A percentile compares a stretch with the other conserved stretches of the same genome.
Evolutionary conservation across 2,329 filamentous ascomycete species (phyloP).

Genomic region (Cylindrodendrum hubeiense): DNA sequence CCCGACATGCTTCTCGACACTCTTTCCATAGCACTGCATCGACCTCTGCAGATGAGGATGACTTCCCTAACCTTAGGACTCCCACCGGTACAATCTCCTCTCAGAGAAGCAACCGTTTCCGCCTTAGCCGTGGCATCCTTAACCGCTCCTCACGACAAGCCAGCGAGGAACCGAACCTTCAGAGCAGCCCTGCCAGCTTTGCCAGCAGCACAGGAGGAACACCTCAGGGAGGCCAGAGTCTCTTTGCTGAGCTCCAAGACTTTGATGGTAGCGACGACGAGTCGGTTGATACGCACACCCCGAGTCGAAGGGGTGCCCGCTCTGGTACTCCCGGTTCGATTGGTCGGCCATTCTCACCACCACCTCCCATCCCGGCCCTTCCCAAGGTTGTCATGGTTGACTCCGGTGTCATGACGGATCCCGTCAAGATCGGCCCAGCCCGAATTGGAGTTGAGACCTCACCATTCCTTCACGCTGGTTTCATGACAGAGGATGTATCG

Average conservation of each 20-base stretch:
- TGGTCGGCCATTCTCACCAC: slow-evolving; percentile 58
- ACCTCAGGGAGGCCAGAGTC: slow-evolving; percentile 74
- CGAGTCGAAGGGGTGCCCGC: slow-evolving; percentile 62
- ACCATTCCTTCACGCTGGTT: slow-evolving; percentile 19
- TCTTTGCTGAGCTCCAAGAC: slow-evolving; percentile 91
- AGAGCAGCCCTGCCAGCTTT: slow-evolving; percentile 71
- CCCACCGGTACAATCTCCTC: slow-evolving; percentile 70
- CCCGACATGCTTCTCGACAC: slow-evolving; percentile 65
- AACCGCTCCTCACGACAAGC: slow-evolving; percentile 70
- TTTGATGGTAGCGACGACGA: slow-evolving; percentile 82
- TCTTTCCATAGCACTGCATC: slow-evolving; percentile 92
- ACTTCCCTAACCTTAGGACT: slow-evolving; percentile 68
- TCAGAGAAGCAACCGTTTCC: slow-evolving; percentile 76
- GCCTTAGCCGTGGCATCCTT: slow-evolving; percentile 73
- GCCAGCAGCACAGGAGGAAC: slow-evolving; percentile 63
- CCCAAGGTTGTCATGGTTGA: slow-evolving; percentile 70
- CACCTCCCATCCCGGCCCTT: slow-evolving; percentile 62
- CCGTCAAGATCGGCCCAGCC: slow-evolving; percentile 55
- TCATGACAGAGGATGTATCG: slow-evolving; percentile 33
- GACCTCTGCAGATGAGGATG: slow-evolving; percentile 82
- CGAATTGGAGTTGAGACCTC: slow-evolving; percentile 24
- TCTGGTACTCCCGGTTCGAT: slow-evolving; percentile 63
- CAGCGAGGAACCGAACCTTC: slow-evolving; percentile 69
- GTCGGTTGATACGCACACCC: slow-evolving; percentile 68
- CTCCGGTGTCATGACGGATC: slow-evolving; percentile 71